Base-by-base conservation (phyloP, 108 stramenopile genomes). In the Skeletonema potamos region DNA sequence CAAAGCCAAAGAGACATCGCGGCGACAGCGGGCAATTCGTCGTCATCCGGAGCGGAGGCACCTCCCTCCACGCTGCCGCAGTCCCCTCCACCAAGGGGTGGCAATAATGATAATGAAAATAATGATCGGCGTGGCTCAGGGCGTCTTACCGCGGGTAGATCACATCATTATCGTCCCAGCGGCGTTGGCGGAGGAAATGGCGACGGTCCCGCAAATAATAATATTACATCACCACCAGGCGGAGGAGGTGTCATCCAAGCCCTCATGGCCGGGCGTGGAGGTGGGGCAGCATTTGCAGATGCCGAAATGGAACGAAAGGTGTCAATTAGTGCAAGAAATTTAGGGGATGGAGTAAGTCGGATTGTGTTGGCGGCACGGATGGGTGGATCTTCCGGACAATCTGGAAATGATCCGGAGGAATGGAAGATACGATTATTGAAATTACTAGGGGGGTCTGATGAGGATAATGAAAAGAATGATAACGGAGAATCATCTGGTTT, bases 231-330 rank as follows among this genome's bases (percentile, higher is more conserved):
- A 41, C 15, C 12, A 12, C 2, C 5, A 13, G 39, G 39, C 39
- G 44, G 70, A 46, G 61, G 62, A 15, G 62, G 68, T 11, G 79
- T 76, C 11, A 76, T 81, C 44, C 79, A 81, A 71, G 74, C 79
- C 39, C 74, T 81, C 29, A 81, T 81, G 79, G 79, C 79, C 26
- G 69, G 68, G 18, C 74, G 75, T 17, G 29, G 68, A 34, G 62
- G 58, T n/a, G 33, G 29, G n/a, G 66, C 72, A n/a, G 72, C 78
- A 39, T 60, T 59, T 36, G 74, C 66, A 28, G 88, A 89, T 70
- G 88, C 90, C 32, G 88, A 89, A 66, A 87, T 90, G 66, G 93
- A 94, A 73, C 87, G 91, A 2, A 82, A 82, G 20, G 89, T 92
- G 6, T 70, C 84, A 54, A 74, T 86, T 29, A 81, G 89, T 1